Evolutionary conservation across 352 stramenopile genomes (phyloP).

Genomic region (Globisporangium apiculatum): DNA sequence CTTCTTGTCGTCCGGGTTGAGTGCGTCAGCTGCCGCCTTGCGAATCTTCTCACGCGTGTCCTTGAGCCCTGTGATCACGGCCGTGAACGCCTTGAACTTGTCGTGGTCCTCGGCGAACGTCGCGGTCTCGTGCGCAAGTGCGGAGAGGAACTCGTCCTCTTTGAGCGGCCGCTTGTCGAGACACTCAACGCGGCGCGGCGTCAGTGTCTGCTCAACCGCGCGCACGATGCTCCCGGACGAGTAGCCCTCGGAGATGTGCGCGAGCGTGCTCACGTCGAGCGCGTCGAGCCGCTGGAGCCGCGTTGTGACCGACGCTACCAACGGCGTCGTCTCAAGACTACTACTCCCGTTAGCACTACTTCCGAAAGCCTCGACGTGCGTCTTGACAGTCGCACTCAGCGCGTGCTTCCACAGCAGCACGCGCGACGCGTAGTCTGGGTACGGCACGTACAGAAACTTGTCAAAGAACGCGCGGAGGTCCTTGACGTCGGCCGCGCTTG

Average conservation of each 20-base stretch:
- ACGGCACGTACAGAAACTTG: constrained; percentile 90
- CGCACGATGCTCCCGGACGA: constrained; percentile 78
- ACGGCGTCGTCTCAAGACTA: too few species aligned
- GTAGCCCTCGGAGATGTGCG: constrained; percentile 90
- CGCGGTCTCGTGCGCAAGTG: constrained; percentile 54
- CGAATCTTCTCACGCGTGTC: constrained; percentile 60
- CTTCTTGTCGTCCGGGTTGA: constrained; percentile 64
- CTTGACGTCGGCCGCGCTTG: constrained; percentile 77
- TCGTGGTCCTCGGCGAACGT: constrained; percentile 68
- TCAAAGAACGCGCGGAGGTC: constrained; percentile 89
- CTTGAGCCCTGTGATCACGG: constrained; percentile 64
- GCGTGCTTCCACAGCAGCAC: constrained; percentile 86
- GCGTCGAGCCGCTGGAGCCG: constrained; percentile 23
- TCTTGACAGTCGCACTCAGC: constrained; percentile 45
- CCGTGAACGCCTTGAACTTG: constrained; percentile 75
- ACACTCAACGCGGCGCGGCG: constrained; percentile 60
- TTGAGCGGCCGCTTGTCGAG: constrained; percentile 70
- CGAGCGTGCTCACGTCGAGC: constrained; percentile 85
- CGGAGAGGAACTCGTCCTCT: constrained; percentile 85
- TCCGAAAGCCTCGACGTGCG: constrained; percentile 22
- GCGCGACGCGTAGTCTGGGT: constrained; percentile 88
- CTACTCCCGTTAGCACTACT: background rate
- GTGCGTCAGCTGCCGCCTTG: constrained; percentile 46
- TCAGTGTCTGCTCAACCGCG: constrained; percentile 76
- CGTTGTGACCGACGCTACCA: constrained; percentile 5